These are phyloP conservation scores for Venturia aucupariae DNA, from an alignment of 2,329 filamentous ascomycete species.

Conservation along the genomic window DNA sequence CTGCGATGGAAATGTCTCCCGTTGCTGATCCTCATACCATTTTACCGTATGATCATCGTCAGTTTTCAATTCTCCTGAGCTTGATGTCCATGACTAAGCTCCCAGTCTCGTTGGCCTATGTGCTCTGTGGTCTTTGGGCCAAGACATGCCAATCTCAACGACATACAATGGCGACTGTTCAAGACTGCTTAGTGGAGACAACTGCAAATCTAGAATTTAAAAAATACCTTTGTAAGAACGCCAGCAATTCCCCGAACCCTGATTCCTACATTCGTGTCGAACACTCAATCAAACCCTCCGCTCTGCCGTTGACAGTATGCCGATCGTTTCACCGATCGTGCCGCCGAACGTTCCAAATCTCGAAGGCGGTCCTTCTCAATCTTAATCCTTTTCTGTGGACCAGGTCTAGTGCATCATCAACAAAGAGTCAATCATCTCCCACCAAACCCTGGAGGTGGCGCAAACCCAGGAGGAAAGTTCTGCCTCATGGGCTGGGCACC, in stretches of 20 bases:
- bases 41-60: background rate
- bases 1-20: background rate
- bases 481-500: background rate
- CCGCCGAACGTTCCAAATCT: background rate
- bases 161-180: background rate
- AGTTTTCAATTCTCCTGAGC: background rate
- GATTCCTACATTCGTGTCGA: background rate
- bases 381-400: background rate
- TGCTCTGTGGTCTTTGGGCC: background rate
- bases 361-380: background rate
- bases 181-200: background rate
- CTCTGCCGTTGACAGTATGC: background rate
- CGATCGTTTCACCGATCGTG: background rate
- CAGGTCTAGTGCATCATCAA: background rate
- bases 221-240: constrained; percentile 3
- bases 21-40: background rate
- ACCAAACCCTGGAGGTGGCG: constrained; percentile 10
- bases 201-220: background rate
- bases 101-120: background rate
- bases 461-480: constrained; percentile 11
- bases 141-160: background rate
- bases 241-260: background rate
- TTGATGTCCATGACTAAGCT: background rate
- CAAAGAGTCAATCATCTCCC: background rate
- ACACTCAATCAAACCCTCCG: background rate